Base-by-base conservation (phyloP, 1,284 basidiomycete genomes). In the Ustilago cynodontis region DNA sequence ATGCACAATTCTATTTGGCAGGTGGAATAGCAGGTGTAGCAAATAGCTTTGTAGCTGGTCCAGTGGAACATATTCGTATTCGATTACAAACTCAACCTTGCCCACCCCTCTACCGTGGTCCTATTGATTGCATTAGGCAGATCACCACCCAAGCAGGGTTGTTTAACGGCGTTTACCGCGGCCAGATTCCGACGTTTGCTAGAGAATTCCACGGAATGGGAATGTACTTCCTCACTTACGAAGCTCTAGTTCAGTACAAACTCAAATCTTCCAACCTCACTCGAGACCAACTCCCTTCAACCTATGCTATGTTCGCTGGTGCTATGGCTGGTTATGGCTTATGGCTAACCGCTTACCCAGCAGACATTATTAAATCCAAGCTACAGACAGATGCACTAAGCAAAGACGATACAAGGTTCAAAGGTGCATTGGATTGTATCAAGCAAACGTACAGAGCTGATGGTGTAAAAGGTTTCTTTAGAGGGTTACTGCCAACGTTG, bases 11-110 rank as follows among this genome's bases (percentile, higher is more conserved):
- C 20, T 91, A 94, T 78, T 81, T 89, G 0, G 90, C 94, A 5
- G 95, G 95, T 74, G 91, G 94, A 2, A 87, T 90, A 31, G 95
- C 95, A 26, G 95, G 96, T 37, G 86, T 98, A 24, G 92, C 94
- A 16, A 99, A 98, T 86, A 92, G 93, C 49, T 89, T 95, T 62
- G 93, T 98, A 20, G 95, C 95, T 0, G 94, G 94, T 1, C 96
- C 96, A 2, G 94, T 99, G 14, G 96, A 99, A 87, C 95, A 98
- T 85, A 94, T 98, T 82, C 93, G 96, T 88, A 98, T 98, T 81
- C 92, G 95, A 92, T 52, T 86, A 8, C 85, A 86, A 65, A 82
- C 85, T 16, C 82, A 86, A 61, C 79, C 76, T 14, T 62, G 71
- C 1, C 59, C 74, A 79, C 75, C 70, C 8, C 84, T 77, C 6